Base-by-base conservation (phyloP, 1,139 yeast species). In the Debaryomycetaceae sp. region DNA sequence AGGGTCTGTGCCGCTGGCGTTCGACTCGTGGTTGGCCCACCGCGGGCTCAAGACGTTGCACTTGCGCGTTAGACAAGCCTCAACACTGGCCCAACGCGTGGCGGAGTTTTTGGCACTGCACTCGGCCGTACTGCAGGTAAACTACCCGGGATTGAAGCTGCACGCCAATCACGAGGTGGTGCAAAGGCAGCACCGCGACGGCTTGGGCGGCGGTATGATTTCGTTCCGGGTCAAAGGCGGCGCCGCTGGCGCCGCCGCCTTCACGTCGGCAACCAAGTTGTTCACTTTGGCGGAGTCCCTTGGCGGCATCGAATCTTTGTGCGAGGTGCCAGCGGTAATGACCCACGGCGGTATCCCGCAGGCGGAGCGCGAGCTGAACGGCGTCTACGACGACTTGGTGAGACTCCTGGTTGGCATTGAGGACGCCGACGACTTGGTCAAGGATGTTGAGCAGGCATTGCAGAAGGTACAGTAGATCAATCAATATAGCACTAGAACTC, bases 1-100 rank as follows among this genome's bases (percentile, higher is more conserved):
- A 49, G 95, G 95, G 41, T 86, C 93, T 27, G 75, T 84, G 43
- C 95, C 95, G 43, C 83, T 94, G 23, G 86, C 95, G 31, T 85
- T 85, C 56, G 95, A 85, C 65, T 75, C 86, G 30, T 85, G 95
- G 95, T 78, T 85, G 58, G 89, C 94, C 37, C 95, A 84, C 72
- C 75, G 95, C 59, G 95, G 95, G 51, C 72, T 85, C 54, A 85
- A 83, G 71, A 85, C 95, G 27, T 70, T 85, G 53, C 94, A 83
- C 51, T 68, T 85, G 59, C 75, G 95, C 58, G 83, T 78, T 31
- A 74, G 75, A 51, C 83, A 81, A 51, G 80, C 91, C 23, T 63
- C 88, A 29, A 46, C 53, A 34, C 70, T 74, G 37, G 95, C 95
- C 17, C 75, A 65, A 46, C 71, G 71, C 48, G 76, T 85, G 45